phyloP scores from a whole-genome alignment of 352 stramenopile species.

The Phytophthora pseudosyringae region DNA sequence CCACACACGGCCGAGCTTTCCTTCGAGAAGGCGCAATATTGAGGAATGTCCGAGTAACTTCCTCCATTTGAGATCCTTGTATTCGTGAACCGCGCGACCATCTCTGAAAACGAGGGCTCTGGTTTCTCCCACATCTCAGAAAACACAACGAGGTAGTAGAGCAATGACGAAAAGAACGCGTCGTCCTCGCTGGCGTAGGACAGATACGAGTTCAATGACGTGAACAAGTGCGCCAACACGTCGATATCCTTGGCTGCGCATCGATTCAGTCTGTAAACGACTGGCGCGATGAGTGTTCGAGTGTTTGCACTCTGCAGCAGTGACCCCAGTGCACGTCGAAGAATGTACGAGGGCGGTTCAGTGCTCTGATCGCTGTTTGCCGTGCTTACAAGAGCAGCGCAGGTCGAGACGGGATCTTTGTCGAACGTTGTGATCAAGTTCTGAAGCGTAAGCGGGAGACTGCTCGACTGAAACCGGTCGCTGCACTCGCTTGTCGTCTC shows the following conservation, averaged over 20 bases:
- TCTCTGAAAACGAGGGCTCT: conserved; percentile 11
- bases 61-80: conserved; percentile 32
- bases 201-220: conserved; percentile 5
- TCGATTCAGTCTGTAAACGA: conserved; percentile 49
- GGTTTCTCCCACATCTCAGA: conserved; percentile 66
- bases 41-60: conserved; percentile 27
- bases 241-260: conserved; percentile 39
- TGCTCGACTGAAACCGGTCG: conserved; percentile 22
- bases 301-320: conserved; percentile 31
- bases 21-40: conserved; percentile 66
- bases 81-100: conserved; percentile 37
- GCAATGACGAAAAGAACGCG: conserved; percentile 31
- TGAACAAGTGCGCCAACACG: conserved; percentile 38
- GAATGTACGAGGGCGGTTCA: conserved; percentile 30
- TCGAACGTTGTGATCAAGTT: conserved; percentile 35
- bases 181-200: conserved; percentile 25
- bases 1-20: conserved; percentile 43
- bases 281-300: conserved; percentile 42
- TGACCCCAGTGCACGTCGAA: conserved; percentile 34
- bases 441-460: conserved; percentile 26
- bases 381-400: conserved; percentile 27
- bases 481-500: conserved; percentile 26
- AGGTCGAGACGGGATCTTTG: conserved; percentile 28
- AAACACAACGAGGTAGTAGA: conserved; percentile 57
- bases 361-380: neutral